phyloP scores from a whole-genome alignment of 345 rosid genomes.

The Rhizophora apiculata region DNA sequence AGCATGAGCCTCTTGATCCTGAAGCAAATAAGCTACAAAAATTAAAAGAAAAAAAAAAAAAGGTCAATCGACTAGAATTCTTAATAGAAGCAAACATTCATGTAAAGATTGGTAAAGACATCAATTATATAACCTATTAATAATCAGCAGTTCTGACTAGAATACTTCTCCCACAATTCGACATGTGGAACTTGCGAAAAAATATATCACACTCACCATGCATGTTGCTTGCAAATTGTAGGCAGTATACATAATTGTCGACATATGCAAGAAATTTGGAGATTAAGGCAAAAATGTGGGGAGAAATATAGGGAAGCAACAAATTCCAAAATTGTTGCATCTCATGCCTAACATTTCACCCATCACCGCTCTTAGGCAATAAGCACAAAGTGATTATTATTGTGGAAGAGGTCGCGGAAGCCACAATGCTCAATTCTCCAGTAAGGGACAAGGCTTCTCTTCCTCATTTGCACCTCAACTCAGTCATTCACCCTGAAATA shows the following conservation, averaged over 20 bases:
- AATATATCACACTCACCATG: too few relatives aligned
- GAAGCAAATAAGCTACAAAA: slow-evolving; percentile 68
- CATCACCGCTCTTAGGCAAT: slow-evolving; percentile 18
- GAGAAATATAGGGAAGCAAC: slow-evolving; percentile 16
- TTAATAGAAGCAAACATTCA: not conserved
- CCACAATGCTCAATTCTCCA: slow-evolving; percentile 27
- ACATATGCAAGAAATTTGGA: too few relatives aligned
- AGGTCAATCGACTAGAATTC: slow-evolving; percentile 4
- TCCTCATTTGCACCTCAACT: slow-evolving; percentile 11
- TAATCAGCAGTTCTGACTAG: too few relatives aligned
- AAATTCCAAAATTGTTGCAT: slow-evolving; percentile 2
- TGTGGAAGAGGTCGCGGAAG: slow-evolving; percentile 33
- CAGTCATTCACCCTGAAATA: not conserved
- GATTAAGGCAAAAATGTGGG: not conserved
- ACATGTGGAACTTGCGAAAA: too few relatives aligned
- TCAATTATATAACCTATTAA: too few relatives aligned
- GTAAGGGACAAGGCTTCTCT: slow-evolving; percentile 39
- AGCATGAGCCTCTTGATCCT: slow-evolving; percentile 87
- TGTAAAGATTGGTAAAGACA: too few relatives aligned
- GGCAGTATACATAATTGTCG: too few relatives aligned
- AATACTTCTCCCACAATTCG: too few relatives aligned
- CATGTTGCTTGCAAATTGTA: too few relatives aligned
- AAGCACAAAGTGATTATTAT: not conserved
- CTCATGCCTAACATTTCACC: slow-evolving; percentile 13
- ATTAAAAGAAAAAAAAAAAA: slow-evolving; percentile 6